Base-by-base conservation (phyloP, 257 asterid species). In the Echites panduratus region DNA sequence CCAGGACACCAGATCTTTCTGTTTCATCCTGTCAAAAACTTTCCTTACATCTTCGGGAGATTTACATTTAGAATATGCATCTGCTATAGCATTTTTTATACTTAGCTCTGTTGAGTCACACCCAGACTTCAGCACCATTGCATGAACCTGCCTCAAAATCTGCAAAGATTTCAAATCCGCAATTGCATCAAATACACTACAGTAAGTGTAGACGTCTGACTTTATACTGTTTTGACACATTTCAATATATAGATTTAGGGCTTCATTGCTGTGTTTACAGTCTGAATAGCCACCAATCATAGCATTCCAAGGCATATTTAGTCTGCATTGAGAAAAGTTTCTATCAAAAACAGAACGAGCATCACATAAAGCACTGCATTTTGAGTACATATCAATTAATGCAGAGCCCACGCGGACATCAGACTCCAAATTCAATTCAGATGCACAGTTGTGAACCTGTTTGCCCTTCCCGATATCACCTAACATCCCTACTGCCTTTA, bases 301-400 rank as follows among this genome's bases (percentile, higher is more conserved):
- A 8, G 88, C 86, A 71, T 87, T 87, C 92, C 92, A 85, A 13
- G 88, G 88, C 71, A 81, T 83, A 70, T 87, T 87, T 7, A 20
- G 72, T 77, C 74, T 68, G 72, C 79, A 76, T 57, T 77, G 66
- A 43, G 73, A 73, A 63, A 85, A 80, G 48, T 75, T 75, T 47
- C 14, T 40, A 32, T 77, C 44, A 47, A 83, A 83, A 74, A 83
- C 78, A 76, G 85, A 75, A 76, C 82, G 72, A 47, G 88, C 89
- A 71, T 82, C 79, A 26, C 24, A 6, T 75, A 85, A 73, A 76
- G 80, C 73, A 63, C 86, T 86, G 35, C 91, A 85, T 74, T 77
- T 82, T 16, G 88, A 69, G 70, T 83, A 87, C 87, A 82, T 87
- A 75, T 85, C 84, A 29, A 87, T 85, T 62, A 87, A 71, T 56